phyloP scores from a whole-genome alignment of 805 yeast species.

The Nakazawaea molendinolei region DNA sequence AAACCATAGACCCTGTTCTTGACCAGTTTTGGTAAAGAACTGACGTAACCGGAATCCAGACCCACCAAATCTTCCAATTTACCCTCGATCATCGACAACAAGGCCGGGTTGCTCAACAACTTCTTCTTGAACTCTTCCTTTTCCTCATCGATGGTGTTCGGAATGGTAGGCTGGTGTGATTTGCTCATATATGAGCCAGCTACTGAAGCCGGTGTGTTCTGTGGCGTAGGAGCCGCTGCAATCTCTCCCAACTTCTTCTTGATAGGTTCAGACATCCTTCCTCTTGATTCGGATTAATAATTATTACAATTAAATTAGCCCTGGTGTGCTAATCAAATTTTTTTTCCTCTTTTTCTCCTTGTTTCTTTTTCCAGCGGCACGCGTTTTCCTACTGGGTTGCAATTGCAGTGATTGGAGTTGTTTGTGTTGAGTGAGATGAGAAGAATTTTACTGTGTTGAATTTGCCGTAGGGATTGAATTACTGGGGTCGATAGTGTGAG shows the following conservation, averaged over 20 bases:
- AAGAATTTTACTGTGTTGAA: too few relatives aligned
- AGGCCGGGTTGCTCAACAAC: slow-evolving; percentile 64
- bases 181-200: slow-evolving; percentile 65
- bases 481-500: too few relatives aligned
- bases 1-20: slow-evolving; percentile 75
- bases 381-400: neutral
- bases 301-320: neutral
- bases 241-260: slow-evolving; percentile 67
- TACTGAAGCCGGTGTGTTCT: slow-evolving; percentile 92
- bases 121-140: slow-evolving; percentile 31
- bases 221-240: slow-evolving; percentile 96
- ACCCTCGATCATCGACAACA: slow-evolving; percentile 84
- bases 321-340: neutral
- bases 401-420: too few relatives aligned
- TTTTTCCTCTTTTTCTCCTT: neutral
- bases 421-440: too few relatives aligned
- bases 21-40: slow-evolving; percentile 62
- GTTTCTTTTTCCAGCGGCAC: neutral
- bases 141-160: slow-evolving; percentile 71
- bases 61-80: slow-evolving; percentile 83
- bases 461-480: too few relatives aligned
- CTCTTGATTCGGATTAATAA: neutral
- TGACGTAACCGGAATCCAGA: slow-evolving; percentile 79
- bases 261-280: slow-evolving; percentile 78
- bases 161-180: slow-evolving; percentile 51